phyloP scores from a whole-genome alignment of 1,139 yeast genomes.

The Kurtzmaniella quercitrusa region DNA sequence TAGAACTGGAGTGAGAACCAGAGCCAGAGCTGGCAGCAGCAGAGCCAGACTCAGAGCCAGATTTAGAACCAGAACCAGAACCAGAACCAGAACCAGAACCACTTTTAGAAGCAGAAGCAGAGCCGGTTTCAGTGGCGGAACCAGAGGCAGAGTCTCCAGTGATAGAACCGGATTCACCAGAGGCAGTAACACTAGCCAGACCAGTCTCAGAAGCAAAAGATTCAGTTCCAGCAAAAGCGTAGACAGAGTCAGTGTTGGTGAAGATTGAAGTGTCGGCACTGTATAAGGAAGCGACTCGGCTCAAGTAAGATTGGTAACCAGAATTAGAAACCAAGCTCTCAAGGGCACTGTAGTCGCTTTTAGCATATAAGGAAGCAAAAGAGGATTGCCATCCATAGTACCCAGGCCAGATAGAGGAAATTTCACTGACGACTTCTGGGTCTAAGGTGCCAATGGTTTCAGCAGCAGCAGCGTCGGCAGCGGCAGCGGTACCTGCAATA shows the following conservation, averaged over 20 bases:
- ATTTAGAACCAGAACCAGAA: no score
- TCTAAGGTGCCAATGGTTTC: neutral
- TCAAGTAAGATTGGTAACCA: neutral
- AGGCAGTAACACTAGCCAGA: no score
- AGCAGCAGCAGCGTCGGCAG: no score
- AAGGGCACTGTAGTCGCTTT: neutral
- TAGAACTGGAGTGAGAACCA: no score
- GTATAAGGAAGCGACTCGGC: neutral
- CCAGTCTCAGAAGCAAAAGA: neutral
- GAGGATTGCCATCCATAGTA: neutral
- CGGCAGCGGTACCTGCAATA: slow-evolving; percentile 2
- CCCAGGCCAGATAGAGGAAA: neutral
- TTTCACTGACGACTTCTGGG: neutral
- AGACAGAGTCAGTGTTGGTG: slow-evolving; percentile 5
- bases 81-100: no score
- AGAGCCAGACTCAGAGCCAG: no score
- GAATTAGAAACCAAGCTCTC: neutral
- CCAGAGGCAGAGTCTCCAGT: no score
- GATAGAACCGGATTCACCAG: no score
- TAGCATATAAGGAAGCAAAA: neutral
- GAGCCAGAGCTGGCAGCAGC: no score
- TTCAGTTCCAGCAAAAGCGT: slow-evolving; percentile 3
- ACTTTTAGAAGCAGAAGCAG: no score
- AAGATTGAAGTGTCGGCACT: neutral
- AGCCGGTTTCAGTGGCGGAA: no score